Evolutionary conservation across 306 rosid genomes (phyloP), one percentile per base, ranked within the genome.

Genomic region (Fragaria nilgerrensis): DNA sequence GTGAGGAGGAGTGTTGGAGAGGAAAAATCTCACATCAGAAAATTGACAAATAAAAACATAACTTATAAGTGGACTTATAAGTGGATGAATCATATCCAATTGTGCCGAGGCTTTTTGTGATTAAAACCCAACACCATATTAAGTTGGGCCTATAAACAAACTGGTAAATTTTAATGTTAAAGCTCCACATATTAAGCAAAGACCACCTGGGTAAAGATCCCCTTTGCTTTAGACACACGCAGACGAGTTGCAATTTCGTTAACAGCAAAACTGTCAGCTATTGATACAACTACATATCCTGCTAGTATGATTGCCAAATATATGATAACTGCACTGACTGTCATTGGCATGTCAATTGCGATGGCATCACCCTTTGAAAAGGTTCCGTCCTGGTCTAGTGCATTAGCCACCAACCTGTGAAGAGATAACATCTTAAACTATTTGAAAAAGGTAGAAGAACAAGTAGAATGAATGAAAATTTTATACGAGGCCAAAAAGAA

Each of bases 291-390:
- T 72, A 85, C 83, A n/a, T 85, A 79, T 82, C 98, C 97, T 5
- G 93, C 90, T 34, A 91, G 82, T 79, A 94, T 68, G 80, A 90
- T 87, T 37, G 96, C 97, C 78, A 94, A 77, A 79, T 91, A 94
- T 79, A 94, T 90, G 73, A 91, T 73, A 74, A 94, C 96, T 17
- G 98, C 87, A 77, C 75, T 76, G 75, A 82, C 93, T 32, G 96
- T 94, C 98, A 94, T 90, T 68, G 90, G 93, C 94, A 89, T 88
- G 87, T 94, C 97, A 73, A 91, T 94, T 47, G 98, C 97, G 7
- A 94, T 94, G 75, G 98, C 85, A 77, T 91, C 98, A 8, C 98
- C 97, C 85, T 78, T 91, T 2, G 97, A 82, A 85, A 91, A 91
- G 27, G 82, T 86, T 29, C 82, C 75, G 47, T 87, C 91, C 71